Conservation (phyloP, 75 land plant species). For the Pinus albicaulis region DNA sequence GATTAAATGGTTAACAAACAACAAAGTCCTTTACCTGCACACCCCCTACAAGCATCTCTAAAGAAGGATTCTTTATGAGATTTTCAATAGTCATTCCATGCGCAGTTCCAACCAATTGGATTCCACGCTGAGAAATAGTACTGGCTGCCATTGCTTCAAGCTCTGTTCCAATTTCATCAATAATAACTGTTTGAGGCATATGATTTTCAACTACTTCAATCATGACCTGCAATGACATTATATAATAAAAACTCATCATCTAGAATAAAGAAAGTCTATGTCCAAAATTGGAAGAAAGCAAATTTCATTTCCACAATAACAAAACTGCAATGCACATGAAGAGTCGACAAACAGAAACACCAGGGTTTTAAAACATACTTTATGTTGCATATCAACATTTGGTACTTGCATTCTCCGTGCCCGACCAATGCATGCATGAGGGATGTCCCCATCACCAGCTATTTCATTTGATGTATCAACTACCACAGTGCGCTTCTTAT, state of each 20-base stretch:
- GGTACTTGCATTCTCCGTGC: constrained; percentile 99
- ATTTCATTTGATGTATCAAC: constrained; percentile 99
- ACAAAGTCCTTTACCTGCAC: constrained; percentile 65
- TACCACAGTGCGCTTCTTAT: constrained; percentile 83
- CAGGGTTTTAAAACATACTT: constrained; percentile 36
- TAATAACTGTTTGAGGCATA: constrained; percentile 95
- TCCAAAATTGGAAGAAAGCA: not conserved
- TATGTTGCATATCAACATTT: constrained; percentile 95
- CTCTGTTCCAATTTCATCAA: constrained; percentile 98
- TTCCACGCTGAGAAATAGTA: constrained; percentile 97
- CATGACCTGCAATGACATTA: constrained; percentile 63
- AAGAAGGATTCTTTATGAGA: constrained; percentile 87
- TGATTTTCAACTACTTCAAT: constrained; percentile 99
- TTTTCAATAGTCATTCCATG: constrained; percentile 94
- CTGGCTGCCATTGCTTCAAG: constrained; percentile 96
- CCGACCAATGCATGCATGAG: constrained; percentile 94
- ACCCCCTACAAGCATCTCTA: constrained; percentile 91
- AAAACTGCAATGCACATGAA: not conserved
- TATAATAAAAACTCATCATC: not conserved
- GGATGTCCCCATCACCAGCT: constrained; percentile 98
- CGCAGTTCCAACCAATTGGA: constrained; percentile 95
- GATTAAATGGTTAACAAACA: no score
- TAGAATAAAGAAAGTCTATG: not conserved
- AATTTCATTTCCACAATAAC: not conserved
- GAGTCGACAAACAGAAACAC: not conserved